Conservation (phyloP, 2,329 filamentous ascomycete species). For the Cladosporium sp. region DNA sequence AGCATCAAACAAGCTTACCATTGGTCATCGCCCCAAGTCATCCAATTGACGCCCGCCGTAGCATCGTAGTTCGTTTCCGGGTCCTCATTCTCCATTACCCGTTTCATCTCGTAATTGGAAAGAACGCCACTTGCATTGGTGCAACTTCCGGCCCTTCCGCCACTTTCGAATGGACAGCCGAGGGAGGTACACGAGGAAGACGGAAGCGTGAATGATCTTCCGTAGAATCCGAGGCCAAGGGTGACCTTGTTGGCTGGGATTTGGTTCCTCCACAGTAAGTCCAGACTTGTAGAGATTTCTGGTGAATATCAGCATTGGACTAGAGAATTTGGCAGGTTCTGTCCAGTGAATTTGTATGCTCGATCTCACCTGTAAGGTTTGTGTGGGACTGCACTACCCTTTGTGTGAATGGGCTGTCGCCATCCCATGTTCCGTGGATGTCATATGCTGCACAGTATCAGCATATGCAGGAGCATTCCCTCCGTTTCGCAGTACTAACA, state of each 20-base stretch:
- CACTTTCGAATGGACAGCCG: constrained; percentile 19
- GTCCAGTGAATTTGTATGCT: constrained; percentile 39
- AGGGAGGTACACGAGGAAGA: constrained; percentile 19
- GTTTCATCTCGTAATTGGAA: constrained; percentile 34
- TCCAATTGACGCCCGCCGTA: constrained; percentile 32
- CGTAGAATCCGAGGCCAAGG: constrained; percentile 48
- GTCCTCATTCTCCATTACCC: constrained; percentile 23
- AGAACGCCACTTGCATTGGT: constrained; percentile 32
- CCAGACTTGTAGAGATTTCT: no score
- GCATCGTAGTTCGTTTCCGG: constrained; percentile 21
- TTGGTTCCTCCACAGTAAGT: constrained; percentile 45
- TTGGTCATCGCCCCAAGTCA: constrained; percentile 33
- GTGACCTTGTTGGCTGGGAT: constrained; percentile 40
- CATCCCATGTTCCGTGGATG: constrained; percentile 43
- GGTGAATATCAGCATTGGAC: no score
- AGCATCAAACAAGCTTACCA: no score
- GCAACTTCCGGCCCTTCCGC: constrained; percentile 27
- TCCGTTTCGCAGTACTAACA: no score
- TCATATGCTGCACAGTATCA: no score
- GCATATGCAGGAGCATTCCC: no score
- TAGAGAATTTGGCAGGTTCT: constrained; percentile 42
- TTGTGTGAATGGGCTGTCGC: no score
- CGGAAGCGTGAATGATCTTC: constrained; percentile 31
- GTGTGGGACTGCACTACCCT: no score
- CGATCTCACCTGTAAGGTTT: no score